Evolutionary conservation across 352 stramenopile species (phyloP).

Genomic region (Peronospora farinosa): DNA sequence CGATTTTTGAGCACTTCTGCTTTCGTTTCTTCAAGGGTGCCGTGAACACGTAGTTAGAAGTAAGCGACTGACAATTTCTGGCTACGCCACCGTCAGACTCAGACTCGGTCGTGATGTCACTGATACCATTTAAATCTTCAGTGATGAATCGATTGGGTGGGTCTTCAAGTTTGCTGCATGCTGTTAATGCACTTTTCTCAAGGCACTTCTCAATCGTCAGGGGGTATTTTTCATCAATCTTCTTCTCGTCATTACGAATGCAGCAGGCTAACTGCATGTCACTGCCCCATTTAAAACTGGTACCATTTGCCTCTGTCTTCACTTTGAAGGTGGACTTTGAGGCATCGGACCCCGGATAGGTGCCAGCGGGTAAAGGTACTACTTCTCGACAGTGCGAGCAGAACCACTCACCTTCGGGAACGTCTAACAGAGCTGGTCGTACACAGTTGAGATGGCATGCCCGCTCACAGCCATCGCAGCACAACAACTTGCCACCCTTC

Average conservation of each 20-base stretch:
- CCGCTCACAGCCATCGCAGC: conserved; percentile 68
- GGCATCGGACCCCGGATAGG: neutral
- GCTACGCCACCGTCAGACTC: conserved; percentile 25
- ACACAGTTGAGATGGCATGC: conserved; percentile 76
- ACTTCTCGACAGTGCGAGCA: conserved; percentile 38
- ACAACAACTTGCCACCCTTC: conserved; percentile 61
- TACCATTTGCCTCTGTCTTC: conserved; percentile 13
- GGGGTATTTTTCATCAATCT: conserved; percentile 1
- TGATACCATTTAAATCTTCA: conserved; percentile 10
- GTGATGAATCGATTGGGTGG: neutral
- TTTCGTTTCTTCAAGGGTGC: conserved; percentile 11
- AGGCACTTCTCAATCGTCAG: conserved; percentile 1
- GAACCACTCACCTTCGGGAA: conserved; percentile 71
- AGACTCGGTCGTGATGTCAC: conserved; percentile 25
- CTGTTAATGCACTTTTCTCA: neutral
- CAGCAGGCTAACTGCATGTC: conserved; percentile 3
- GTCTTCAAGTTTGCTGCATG: neutral
- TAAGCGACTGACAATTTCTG: conserved; percentile 16
- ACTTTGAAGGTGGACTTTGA: conserved; percentile 5
- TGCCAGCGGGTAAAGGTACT: neutral
- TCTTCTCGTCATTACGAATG: conserved; percentile 2
- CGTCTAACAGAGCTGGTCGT: conserved; percentile 51
- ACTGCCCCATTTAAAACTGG: conserved; percentile 7
- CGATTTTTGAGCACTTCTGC: conserved; percentile 5
- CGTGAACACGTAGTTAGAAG: conserved; percentile 4